Percentiles rank a stretch among this genome's conserved stretches.
Evolutionary conservation across 805 yeast species (phyloP).

Genomic region (Kluyveromyces lactis): DNA sequence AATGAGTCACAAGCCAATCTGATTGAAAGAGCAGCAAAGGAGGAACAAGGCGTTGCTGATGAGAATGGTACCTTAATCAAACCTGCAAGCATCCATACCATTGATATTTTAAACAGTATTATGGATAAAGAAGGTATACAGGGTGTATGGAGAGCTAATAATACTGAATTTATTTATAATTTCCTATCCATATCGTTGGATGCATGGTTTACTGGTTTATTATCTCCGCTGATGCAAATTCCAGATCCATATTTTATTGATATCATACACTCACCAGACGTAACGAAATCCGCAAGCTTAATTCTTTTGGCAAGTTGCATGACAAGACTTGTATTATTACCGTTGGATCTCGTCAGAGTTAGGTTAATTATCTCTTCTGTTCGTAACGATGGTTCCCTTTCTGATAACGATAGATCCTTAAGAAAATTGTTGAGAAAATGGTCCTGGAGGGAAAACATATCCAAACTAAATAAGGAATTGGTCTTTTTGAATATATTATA

Average conservation of each 20-base stretch:
- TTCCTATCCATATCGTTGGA: conserved; percentile 71
- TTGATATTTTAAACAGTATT: conserved; percentile 55
- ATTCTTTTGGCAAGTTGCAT: conserved; percentile 64
- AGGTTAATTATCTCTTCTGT: conserved; percentile 66
- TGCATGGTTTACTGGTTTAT: conserved; percentile 86
- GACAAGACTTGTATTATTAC: conserved; percentile 67
- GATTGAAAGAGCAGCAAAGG: conserved; percentile 10
- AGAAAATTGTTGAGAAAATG: conserved; percentile 53
- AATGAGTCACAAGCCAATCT: conserved; percentile 17
- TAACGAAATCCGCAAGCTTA: conserved; percentile 55
- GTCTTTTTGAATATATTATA: conserved; percentile 62
- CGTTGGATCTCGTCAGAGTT: conserved; percentile 74
- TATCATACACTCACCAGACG: conserved; percentile 70
- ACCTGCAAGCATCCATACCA: conserved; percentile 54
- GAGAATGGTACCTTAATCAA: conserved; percentile 39
- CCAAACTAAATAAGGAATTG: conserved; percentile 50
- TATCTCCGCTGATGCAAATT: conserved; percentile 70
- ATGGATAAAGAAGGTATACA: conserved; percentile 63
- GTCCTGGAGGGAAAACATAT: conserved; percentile 30
- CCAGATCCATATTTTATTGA: conserved; percentile 89
- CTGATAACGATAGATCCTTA: conserved; percentile 49
- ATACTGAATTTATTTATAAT: conserved; percentile 70
- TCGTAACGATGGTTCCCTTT: conserved; percentile 15
- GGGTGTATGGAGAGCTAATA: conserved; percentile 65
- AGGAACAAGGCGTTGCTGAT: conserved; percentile 14